A percentile compares a stretch with the other conserved stretches of the same genome.
These are phyloP conservation scores for Bryum argenteum DNA, from an alignment of 225 moss, liverwort and hornwort genomes.

Conservation along the genomic window DNA sequence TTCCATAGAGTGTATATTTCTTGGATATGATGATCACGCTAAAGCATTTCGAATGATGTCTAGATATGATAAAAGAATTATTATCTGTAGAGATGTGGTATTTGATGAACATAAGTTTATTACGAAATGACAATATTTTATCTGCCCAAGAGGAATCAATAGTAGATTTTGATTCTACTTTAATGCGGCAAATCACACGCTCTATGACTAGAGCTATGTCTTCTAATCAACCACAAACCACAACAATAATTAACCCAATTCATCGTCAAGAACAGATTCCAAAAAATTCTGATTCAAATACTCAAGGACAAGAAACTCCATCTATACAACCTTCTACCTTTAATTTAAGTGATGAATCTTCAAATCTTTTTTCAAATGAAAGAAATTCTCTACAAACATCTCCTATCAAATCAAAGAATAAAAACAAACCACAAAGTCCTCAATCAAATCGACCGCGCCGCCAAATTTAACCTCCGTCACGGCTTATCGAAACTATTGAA, in stretches of 20 bases:
- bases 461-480: not conserved
- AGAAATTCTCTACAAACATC: too few relatives aligned
- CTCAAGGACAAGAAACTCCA: not conserved
- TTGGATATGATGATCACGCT: not conserved
- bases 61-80: not conserved
- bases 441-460: too few relatives aligned
- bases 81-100: not conserved
- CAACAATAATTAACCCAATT: not conserved
- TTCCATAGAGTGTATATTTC: slow-evolving; percentile 8
- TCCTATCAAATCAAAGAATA: too few relatives aligned
- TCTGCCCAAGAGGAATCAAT: too few relatives aligned
- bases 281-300: not conserved
- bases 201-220: not conserved
- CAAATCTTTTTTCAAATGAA: too few relatives aligned
- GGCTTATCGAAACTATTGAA: not conserved
- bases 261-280: not conserved
- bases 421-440: too few relatives aligned
- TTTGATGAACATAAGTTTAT: not conserved
- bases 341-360: not conserved
- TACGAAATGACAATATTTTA: not conserved
- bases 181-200: not conserved
- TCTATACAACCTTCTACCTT: not conserved
- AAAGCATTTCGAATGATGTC: not conserved
- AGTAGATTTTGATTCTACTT: slow-evolving; percentile 9
- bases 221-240: not conserved